Percentiles rank a stretch among this genome's conserved stretches.
Evolutionary conservation across 805 yeast species (phyloP).

Genomic region (Kazachstania kunashirensis): DNA sequence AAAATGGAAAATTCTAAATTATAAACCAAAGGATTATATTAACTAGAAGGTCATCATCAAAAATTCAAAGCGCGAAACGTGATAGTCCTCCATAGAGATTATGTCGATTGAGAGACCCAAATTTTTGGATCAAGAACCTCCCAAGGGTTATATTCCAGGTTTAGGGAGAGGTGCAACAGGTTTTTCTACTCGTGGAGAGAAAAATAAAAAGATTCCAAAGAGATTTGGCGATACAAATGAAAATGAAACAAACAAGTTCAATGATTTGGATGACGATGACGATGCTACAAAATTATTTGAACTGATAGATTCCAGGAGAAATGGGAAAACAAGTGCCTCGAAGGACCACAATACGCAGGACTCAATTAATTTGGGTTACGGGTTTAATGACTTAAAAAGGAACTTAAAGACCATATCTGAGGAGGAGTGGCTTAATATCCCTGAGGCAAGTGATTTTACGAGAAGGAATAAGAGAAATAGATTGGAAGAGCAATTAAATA

Average conservation of each 20-base stretch:
- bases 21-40: no score
- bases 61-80: no score
- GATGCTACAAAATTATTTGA: conserved; percentile 71
- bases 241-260: conserved; percentile 12
- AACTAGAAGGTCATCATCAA: no score
- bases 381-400: conserved; percentile 62
- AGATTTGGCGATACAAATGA: conserved; percentile 16
- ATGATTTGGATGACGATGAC: conserved; percentile 48
- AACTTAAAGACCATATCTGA: conserved; percentile 47
- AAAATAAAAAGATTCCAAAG: conserved; percentile 19
- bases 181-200: conserved; percentile 74
- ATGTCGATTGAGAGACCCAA: conserved; percentile 40
- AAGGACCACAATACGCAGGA: background rate
- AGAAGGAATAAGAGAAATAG: conserved; percentile 65
- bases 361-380: conserved; percentile 24
- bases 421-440: conserved; percentile 73
- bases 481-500: conserved; percentile 47
- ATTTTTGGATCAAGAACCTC: conserved; percentile 78
- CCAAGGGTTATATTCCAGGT: conserved; percentile 86
- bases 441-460: conserved; percentile 85
- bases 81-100: no score
- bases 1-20: no score
- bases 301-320: conserved; percentile 51
- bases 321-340: conserved; percentile 13
- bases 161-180: conserved; percentile 94